Conservation (phyloP, 1,284 basidiomycete species). For the Xerocomus amazonicus region DNA sequence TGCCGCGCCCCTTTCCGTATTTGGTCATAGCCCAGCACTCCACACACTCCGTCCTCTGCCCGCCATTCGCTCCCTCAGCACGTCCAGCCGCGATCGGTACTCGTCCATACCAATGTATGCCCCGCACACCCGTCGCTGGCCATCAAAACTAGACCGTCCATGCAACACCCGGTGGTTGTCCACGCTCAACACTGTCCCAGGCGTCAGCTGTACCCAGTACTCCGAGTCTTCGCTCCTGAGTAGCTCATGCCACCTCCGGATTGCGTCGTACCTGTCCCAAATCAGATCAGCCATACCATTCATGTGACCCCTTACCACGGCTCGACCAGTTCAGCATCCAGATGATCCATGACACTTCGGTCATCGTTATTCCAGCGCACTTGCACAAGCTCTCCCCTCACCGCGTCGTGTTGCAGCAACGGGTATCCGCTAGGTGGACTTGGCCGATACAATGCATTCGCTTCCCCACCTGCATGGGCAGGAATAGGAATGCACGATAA, state of each 20-base stretch:
- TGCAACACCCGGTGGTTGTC: slow-evolving; percentile 96
- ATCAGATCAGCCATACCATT: slow-evolving; percentile 4
- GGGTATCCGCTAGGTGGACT: slow-evolving; percentile 61
- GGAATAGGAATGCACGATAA: slow-evolving; percentile 72
- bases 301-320: slow-evolving; percentile 52
- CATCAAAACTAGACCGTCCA: slow-evolving; percentile 86
- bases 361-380: slow-evolving; percentile 97
- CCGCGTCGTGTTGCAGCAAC: slow-evolving; percentile 62
- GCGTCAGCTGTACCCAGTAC: slow-evolving; percentile 86
- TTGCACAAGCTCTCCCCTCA: slow-evolving; percentile 64
- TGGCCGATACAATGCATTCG: slow-evolving; percentile 60
- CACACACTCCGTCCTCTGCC: slow-evolving; percentile 17
- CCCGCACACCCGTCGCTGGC: slow-evolving; percentile 89
- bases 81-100: slow-evolving; percentile 72
- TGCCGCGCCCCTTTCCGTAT: slow-evolving; percentile 14
- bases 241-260: slow-evolving; percentile 74
- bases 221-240: slow-evolving; percentile 80
- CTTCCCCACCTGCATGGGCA: slow-evolving; percentile 87
- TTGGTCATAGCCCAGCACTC: slow-evolving; percentile 22
- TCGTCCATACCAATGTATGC: slow-evolving; percentile 94
- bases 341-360: slow-evolving; percentile 69
- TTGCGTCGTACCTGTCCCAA: slow-evolving; percentile 71
- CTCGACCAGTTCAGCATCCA: slow-evolving; percentile 60
- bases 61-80: slow-evolving; percentile 50
- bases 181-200: slow-evolving; percentile 71